These are phyloP conservation scores for Piedraia hortae DNA, from an alignment of 2,329 filamentous ascomycete species.

Conservation along the genomic window DNA sequence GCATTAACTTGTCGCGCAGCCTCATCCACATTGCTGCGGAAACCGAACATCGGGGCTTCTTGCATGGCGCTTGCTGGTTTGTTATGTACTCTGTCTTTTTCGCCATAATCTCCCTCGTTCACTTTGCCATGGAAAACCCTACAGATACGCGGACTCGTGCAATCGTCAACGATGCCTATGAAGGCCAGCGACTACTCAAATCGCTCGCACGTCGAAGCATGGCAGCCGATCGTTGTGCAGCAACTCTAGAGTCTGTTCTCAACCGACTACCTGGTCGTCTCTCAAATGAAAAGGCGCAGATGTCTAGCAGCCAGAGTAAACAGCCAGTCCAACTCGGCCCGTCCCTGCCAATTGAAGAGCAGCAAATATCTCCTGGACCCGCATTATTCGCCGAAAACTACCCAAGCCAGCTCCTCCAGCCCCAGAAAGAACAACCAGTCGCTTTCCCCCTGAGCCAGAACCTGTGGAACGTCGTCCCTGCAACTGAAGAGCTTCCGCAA, in stretches of 20 bases:
- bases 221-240: constrained; percentile 66
- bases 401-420: no score
- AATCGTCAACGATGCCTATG: constrained; percentile 58
- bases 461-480: no score
- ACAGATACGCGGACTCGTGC: constrained; percentile 48
- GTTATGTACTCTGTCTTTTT: constrained; percentile 66
- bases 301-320: no score
- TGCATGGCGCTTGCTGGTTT: constrained; percentile 72
- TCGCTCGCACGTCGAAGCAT: constrained; percentile 58
- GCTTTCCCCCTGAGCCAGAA: no score
- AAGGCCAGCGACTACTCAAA: constrained; percentile 58
- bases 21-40: constrained; percentile 58
- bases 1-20: constrained; percentile 38
- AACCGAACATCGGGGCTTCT: constrained; percentile 43
- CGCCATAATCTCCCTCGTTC: constrained; percentile 50
- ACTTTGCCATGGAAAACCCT: constrained; percentile 56
- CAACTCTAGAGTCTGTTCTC: constrained; percentile 52
- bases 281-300: no score
- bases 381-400: no score
- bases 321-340: no score
- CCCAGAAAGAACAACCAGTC: no score
- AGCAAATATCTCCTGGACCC: no score
- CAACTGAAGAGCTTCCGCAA: no score
- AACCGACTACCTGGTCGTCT: constrained; percentile 41
- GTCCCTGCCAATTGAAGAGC: no score